phyloP scores from a whole-genome alignment of 352 stramenopile genomes.

The Phytopythium delawarense region DNA sequence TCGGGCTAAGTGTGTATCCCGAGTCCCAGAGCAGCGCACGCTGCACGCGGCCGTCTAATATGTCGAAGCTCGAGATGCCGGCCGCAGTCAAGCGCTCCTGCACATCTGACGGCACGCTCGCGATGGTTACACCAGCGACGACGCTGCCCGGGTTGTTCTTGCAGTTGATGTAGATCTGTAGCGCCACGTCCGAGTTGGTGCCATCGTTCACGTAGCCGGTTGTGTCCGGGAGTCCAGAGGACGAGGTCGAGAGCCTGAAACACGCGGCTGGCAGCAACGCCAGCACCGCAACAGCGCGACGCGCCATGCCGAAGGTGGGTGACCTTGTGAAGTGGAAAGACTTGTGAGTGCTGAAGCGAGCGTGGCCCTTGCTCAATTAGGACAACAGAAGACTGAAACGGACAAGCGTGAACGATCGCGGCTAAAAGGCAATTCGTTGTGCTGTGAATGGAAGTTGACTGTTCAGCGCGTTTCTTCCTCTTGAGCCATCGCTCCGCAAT shows the following conservation, averaged over 20 bases:
- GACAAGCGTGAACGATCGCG: no score
- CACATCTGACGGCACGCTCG: not conserved
- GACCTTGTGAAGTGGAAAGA: no score
- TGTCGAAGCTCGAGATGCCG: constrained; percentile 7
- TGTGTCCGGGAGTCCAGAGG: not conserved
- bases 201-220: constrained; percentile 11
- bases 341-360: no score
- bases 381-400: no score
- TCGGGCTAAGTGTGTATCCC: constrained; percentile 10
- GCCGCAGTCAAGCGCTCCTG: not conserved
- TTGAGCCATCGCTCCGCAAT: no score
- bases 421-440: no score
- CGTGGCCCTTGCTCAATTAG: no score
- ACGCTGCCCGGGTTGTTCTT: not conserved
- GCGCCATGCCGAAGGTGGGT: no score
- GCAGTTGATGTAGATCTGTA: constrained; percentile 18
- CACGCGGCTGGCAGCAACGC: not conserved
- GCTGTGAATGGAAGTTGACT: no score
- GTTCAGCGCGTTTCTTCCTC: no score
- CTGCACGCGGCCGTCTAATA: constrained; percentile 14
- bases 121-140: not conserved
- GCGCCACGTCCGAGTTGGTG: constrained; percentile 26
- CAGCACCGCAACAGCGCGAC: not conserved
- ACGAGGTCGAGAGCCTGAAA: not conserved
- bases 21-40: constrained; percentile 37